phyloP scores from a whole-genome alignment of 2,329 filamentous ascomycete genomes.

The Epichloe gansuensis region DNA sequence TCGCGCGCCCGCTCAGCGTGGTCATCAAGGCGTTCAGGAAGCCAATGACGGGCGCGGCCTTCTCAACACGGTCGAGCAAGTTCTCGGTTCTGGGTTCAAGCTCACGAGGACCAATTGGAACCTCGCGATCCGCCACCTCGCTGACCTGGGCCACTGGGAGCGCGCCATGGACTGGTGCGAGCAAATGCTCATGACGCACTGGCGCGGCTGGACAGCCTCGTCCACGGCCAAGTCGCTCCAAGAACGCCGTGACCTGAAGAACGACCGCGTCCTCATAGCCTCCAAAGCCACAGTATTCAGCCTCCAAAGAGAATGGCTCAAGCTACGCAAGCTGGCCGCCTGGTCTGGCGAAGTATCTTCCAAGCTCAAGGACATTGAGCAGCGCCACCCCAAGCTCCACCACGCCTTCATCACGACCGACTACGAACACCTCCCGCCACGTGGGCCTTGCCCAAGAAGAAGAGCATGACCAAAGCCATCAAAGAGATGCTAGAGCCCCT shows the following conservation, averaged over 20 bases:
- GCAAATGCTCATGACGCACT: constrained; percentile 62
- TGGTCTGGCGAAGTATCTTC: constrained; percentile 36
- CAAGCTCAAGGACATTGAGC: constrained; percentile 26
- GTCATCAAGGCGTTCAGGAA: constrained; percentile 34
- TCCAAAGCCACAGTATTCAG: constrained; percentile 31
- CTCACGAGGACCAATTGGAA: constrained; percentile 76
- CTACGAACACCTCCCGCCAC: constrained; percentile 15
- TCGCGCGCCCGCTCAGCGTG: constrained; percentile 35
- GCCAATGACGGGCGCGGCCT: constrained; percentile 34
- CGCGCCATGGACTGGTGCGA: constrained; percentile 69
- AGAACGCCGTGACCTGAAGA: constrained; percentile 27
- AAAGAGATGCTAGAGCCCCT: constrained; percentile 18
- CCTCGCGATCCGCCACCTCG: constrained; percentile 56
- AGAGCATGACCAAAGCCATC: constrained; percentile 17
- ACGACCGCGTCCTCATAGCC: constrained; percentile 21
- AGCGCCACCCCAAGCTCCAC: constrained; percentile 27
- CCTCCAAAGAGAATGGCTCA: constrained; percentile 37
- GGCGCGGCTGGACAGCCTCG: constrained; percentile 54
- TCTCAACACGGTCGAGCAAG: constrained; percentile 36
- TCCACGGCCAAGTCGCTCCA: constrained; percentile 10
- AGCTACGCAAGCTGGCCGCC: constrained; percentile 33
- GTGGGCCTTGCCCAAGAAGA: constrained; percentile 13
- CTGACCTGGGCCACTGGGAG: constrained; percentile 42
- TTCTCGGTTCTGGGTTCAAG: constrained; percentile 55
- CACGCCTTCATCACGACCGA: constrained; percentile 26